Conservation (phyloP, 176 grass and related monocot genomes). For the Bonia amplexicaulis region DNA sequence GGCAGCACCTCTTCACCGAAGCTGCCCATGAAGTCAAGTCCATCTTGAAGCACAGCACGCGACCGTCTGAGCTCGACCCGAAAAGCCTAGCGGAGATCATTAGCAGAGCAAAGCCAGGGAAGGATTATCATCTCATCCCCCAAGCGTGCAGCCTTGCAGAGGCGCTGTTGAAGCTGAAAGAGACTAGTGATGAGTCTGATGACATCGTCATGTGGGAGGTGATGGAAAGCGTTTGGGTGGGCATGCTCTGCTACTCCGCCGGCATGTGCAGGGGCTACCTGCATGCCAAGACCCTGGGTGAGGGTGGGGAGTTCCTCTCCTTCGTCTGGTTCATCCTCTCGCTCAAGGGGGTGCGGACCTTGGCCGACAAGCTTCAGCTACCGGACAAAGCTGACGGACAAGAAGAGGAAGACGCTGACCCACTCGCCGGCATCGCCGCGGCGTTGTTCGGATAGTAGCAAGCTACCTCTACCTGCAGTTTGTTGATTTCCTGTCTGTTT, state of each 20-base stretch:
- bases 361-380: constrained; percentile 1
- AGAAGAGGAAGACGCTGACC: too few relatives aligned
- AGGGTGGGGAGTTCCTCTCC: background rate
- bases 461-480: too few relatives aligned
- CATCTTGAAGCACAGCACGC: background rate
- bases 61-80: too few relatives aligned
- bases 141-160: background rate
- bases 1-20: background rate
- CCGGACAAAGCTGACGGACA: background rate
- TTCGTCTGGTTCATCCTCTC: background rate
- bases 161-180: background rate
- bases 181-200: too few relatives aligned
- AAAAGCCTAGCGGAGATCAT: too few relatives aligned
- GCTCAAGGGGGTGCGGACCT: background rate
- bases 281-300: constrained; percentile 1
- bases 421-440: too few relatives aligned
- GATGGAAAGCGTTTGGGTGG: background rate
- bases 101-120: too few relatives aligned
- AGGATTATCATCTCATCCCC: too few relatives aligned
- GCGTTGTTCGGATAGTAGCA: too few relatives aligned
- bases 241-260: constrained; percentile 21
- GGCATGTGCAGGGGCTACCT: constrained; percentile 2
- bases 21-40: background rate
- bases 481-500: too few relatives aligned
- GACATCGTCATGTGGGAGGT: fast-evolving